These are phyloP conservation scores for Apophysomyces variabilis DNA, from an alignment of 371 early-diverging fungal genomes.

Conservation along the genomic window DNA sequence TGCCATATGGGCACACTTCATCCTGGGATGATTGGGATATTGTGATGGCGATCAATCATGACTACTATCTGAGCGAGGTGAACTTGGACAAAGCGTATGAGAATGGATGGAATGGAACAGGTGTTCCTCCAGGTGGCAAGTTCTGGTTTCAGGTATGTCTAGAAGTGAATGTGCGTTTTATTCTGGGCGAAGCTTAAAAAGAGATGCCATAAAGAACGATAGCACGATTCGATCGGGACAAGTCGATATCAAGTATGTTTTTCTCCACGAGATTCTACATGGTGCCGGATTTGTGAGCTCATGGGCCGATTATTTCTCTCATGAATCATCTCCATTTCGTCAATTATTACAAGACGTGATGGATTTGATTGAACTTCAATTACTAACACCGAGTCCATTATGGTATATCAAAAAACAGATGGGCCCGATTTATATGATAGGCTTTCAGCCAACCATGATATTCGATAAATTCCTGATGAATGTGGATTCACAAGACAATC, in stretches of 20 bases:
- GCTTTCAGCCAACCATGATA: constrained; percentile 40
- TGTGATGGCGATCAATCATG: constrained; percentile 37
- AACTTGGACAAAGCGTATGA: constrained; percentile 17
- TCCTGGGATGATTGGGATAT: constrained; percentile 34
- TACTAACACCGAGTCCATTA: constrained; percentile 36
- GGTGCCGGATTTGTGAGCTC: constrained; percentile 41
- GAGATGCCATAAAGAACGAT: not conserved
- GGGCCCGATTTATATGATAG: constrained; percentile 33
- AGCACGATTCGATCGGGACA: constrained; percentile 29
- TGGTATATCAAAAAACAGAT: constrained; percentile 23
- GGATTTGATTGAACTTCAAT: constrained; percentile 22
- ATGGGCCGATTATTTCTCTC: constrained; percentile 43
- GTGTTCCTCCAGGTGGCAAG: constrained; percentile 26
- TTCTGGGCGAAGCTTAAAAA: not conserved
- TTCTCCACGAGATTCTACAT: constrained; percentile 42
- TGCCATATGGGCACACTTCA: constrained; percentile 19
- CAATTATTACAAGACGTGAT: constrained; percentile 26
- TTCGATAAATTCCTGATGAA: constrained; percentile 40
- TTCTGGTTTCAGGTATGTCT: constrained; percentile 31
- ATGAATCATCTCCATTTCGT: constrained; percentile 32
- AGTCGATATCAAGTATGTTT: constrained; percentile 37
- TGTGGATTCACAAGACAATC: not conserved
- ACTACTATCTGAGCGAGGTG: constrained; percentile 31
- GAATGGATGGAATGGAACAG: constrained; percentile 23
- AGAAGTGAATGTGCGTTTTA: not conserved